These are phyloP conservation scores for Bassia scoparia DNA, from an alignment of 148 eudicot genomes.

Conservation along the genomic window DNA sequence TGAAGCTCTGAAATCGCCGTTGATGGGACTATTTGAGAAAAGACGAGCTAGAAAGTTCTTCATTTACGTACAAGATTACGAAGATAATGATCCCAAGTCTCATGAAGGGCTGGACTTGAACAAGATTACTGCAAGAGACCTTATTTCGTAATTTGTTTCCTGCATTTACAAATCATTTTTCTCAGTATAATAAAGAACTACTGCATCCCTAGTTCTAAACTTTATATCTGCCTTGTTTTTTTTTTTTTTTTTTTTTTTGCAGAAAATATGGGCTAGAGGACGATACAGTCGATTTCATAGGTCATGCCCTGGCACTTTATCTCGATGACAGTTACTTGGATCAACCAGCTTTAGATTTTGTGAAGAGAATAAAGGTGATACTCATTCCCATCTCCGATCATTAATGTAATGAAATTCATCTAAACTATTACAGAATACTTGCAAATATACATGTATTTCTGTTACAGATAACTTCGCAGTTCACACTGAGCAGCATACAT, in stretches of 20 bases:
- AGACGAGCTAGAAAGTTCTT: conserved; percentile 80
- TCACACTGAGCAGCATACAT: too few species aligned
- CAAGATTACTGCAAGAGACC: conserved; percentile 61
- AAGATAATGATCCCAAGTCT: conserved; percentile 71
- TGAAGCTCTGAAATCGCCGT: conserved; percentile 72
- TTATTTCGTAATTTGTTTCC: conserved; percentile 49
- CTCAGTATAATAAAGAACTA: too few species aligned
- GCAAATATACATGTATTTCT: too few species aligned
- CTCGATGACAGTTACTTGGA: conserved; percentile 60
- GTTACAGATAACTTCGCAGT: too few species aligned
- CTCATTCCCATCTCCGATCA: neutral
- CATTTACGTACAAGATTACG: conserved; percentile 76
- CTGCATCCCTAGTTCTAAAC: neutral
- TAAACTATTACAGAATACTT: neutral
- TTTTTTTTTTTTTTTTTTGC: conserved; percentile 16
- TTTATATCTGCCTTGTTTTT: neutral
- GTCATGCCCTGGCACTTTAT: conserved; percentile 78
- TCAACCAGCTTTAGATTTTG: conserved; percentile 67
- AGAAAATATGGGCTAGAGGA: conserved; percentile 82
- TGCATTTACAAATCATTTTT: too few species aligned
- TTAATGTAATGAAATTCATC: neutral
- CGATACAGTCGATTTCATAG: conserved; percentile 76
- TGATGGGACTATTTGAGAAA: conserved; percentile 81
- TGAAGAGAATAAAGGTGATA: conserved; percentile 69
- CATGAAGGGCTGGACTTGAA: conserved; percentile 67